Evolutionary conservation across 2,329 filamentous ascomycete species (phyloP).

Genomic region (Geosmithia putterillii): DNA sequence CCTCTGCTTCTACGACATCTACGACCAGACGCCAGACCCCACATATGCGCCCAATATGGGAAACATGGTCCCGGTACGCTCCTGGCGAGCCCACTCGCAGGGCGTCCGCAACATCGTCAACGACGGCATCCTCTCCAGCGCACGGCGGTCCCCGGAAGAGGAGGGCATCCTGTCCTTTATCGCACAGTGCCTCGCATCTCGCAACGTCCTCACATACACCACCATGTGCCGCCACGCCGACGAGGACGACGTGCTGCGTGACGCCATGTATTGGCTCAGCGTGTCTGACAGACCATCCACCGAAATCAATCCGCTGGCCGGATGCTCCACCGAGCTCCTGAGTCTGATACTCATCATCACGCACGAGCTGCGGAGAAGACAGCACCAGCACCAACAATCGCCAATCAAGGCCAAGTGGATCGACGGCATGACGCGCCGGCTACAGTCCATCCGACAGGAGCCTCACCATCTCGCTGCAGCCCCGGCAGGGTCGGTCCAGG

Average conservation of each 20-base stretch:
- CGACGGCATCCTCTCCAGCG: too few relatives aligned
- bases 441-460: neutral
- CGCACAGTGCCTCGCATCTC: neutral
- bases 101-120: neutral
- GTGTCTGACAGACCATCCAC: neutral
- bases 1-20: conserved; percentile 1
- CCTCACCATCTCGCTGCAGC: neutral
- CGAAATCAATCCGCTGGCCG: conserved; percentile 1
- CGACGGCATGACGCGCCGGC: neutral
- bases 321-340: neutral
- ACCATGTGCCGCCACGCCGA: neutral
- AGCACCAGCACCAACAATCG: neutral
- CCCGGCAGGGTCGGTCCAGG: neutral
- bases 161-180: neutral
- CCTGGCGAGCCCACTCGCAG: neutral
- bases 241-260: neutral
- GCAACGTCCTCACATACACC: neutral
- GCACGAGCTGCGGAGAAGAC: neutral
- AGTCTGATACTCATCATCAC: neutral
- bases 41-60: too few relatives aligned
- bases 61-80: neutral
- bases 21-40: neutral
- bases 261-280: neutral
- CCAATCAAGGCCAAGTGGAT: neutral
- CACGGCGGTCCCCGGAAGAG: neutral